phyloP scores from a whole-genome alignment of 306 rosid genomes.

The Begonia peltatifolia region DNA sequence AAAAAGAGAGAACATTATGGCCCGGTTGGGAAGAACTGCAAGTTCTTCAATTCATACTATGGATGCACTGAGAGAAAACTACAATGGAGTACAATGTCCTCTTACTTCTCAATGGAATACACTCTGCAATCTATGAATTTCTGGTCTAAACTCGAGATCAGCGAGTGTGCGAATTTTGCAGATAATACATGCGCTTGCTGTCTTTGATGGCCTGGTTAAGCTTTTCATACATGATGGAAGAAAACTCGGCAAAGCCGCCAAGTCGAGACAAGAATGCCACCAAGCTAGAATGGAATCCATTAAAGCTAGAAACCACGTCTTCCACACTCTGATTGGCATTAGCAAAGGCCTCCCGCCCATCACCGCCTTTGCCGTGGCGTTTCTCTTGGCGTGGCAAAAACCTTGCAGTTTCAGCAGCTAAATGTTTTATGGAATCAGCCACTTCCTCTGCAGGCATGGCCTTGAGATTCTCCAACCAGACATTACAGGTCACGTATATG shows the following conservation, averaged over 20 bases:
- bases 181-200: conserved; percentile 18
- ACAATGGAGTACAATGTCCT: no score
- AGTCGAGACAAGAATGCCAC: conserved; percentile 36
- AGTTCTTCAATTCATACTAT: no score
- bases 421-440: conserved; percentile 37
- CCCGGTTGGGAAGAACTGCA: no score
- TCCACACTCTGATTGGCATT: conserved; percentile 11
- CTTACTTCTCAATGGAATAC: no score
- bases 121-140: no score
- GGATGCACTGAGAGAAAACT: no score
- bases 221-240: conserved; percentile 41
- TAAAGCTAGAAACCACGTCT: conserved; percentile 44
- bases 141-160: no score
- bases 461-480: conserved; percentile 46
- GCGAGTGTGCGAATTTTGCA: conserved; percentile 14
- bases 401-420: conserved; percentile 41
- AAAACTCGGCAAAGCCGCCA: conserved; percentile 40
- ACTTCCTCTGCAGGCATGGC: conserved; percentile 36
- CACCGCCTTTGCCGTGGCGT: conserved; percentile 30
- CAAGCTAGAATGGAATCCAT: conserved; percentile 44
- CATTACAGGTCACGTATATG: conserved; percentile 43
- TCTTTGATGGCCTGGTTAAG: conserved; percentile 27
- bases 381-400: conserved; percentile 67
- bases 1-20: no score
- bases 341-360: no score